Percentiles rank a stretch among this genome's conserved stretches.
Conservation (phyloP, 345 rosid species). For the Schrenkiella parvula region DNA sequence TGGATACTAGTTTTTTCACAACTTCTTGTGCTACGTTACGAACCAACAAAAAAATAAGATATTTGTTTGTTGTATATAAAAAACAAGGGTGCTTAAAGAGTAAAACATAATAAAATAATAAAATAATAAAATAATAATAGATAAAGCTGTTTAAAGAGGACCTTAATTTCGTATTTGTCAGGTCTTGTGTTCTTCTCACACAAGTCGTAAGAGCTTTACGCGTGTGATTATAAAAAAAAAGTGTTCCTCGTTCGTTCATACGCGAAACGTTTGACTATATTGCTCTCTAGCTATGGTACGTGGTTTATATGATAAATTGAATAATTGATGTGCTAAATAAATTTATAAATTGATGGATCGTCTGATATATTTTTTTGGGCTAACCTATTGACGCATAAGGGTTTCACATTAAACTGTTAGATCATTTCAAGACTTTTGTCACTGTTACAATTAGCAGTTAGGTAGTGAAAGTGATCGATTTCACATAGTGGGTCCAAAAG, state of each 20-base stretch:
- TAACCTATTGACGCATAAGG: conserved; percentile 2
- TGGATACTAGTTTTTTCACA: not conserved
- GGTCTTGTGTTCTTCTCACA: conserved; percentile 16
- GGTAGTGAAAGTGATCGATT: conserved; percentile 4
- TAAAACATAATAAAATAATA: not conserved
- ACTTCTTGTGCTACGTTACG: not conserved
- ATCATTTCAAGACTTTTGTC: conserved; percentile 1
- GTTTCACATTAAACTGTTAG: conserved; percentile 24
- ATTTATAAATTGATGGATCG: not conserved
- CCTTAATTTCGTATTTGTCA: conserved; percentile 5
- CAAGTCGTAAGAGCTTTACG: conserved; percentile 24
- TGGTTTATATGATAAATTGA: not conserved
- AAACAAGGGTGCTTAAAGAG: not conserved
- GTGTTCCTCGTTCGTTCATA: conserved; percentile 14
- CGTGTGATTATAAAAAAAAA: conserved; percentile 20
- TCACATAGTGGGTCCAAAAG: conserved; percentile 17
- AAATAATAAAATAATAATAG: not conserved
- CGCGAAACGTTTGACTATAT: conserved; percentile 26
- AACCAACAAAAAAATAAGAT: not conserved
- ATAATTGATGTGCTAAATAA: not conserved
- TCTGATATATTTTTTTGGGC: not conserved
- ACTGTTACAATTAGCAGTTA: not conserved
- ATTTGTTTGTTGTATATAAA: not conserved
- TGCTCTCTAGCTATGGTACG: not conserved
- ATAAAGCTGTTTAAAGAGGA: conserved; percentile 15